A percentile compares a stretch with the other conserved stretches of the same genome.
phyloP scores from a whole-genome alignment of 345 rosid species.

The Eucalyptus polyanthemos region DNA sequence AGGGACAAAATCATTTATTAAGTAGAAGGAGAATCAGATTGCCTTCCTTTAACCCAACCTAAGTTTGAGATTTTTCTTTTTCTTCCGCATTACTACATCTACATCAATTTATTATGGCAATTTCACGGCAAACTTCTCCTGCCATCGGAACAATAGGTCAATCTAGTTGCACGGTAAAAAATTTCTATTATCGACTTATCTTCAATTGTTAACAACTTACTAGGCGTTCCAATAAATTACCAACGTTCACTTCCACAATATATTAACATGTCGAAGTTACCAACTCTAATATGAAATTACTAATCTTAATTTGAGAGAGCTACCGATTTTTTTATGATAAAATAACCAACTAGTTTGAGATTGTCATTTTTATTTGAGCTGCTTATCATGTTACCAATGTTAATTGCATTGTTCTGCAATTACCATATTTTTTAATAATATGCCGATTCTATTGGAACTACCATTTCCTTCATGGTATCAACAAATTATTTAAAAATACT shows the following conservation, averaged over 20 bases:
- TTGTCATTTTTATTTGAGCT: neutral
- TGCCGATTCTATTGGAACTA: neutral
- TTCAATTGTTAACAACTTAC: neutral
- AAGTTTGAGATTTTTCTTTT: neutral
- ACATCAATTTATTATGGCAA: too few relatives aligned
- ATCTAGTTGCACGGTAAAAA: too few relatives aligned
- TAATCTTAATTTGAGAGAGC: neutral
- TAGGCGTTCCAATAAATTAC: neutral
- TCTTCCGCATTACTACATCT: neutral
- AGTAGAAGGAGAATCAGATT: neutral
- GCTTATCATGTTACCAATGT: neutral
- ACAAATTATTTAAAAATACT: neutral
- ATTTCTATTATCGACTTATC: neutral
- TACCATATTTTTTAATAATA: neutral
- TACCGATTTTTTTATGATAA: neutral
- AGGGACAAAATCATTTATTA: neutral
- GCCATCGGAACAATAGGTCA: too few relatives aligned
- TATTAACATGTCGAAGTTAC: neutral
- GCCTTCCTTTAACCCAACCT: neutral
- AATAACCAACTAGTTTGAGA: neutral
- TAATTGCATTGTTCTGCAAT: neutral
- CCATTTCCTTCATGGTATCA: neutral
- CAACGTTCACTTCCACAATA: neutral
- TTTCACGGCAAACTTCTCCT: too few relatives aligned
- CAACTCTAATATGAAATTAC: neutral